Percentiles rank a stretch among this genome's conserved stretches.
Evolutionary conservation across 2,329 filamentous ascomycete genomes (phyloP).

Genomic region (Cordyceps tenuipes): DNA sequence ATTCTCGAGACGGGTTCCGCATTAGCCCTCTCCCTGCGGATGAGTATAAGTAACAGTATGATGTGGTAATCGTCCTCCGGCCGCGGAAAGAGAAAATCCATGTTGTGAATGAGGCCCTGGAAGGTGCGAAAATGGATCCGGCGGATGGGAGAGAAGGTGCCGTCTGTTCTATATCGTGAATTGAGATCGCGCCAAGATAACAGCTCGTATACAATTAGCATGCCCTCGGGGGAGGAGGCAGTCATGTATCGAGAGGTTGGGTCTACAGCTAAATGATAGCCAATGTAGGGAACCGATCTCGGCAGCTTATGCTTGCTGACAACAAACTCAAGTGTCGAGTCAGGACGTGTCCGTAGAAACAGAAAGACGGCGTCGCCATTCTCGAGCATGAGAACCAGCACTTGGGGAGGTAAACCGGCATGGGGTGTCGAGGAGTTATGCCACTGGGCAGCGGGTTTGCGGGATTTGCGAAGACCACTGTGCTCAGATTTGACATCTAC

Average conservation of each 20-base stretch:
- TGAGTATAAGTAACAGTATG: constrained; percentile 62
- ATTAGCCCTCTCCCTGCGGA: constrained; percentile 30
- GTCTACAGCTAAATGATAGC: constrained; percentile 66
- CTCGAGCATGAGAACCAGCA: constrained; percentile 69
- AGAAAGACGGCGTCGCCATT: constrained; percentile 69
- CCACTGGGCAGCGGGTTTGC: constrained; percentile 18
- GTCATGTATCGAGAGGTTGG: constrained; percentile 62
- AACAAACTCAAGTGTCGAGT: constrained; percentile 50
- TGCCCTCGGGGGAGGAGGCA: constrained; percentile 59
- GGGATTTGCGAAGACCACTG: constrained; percentile 27
- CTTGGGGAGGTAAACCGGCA: constrained; percentile 55
- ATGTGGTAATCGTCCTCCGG: constrained; percentile 59
- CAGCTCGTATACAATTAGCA: constrained; percentile 65
- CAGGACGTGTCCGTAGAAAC: constrained; percentile 44
- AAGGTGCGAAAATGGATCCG: constrained; percentile 36
- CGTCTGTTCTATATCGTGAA: constrained; percentile 36
- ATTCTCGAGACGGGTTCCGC: constrained; percentile 35
- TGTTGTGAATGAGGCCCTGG: constrained; percentile 69
- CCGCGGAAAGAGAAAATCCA: constrained; percentile 75
- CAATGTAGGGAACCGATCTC: constrained; percentile 49
- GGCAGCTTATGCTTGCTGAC: constrained; percentile 51
- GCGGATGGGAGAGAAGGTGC: constrained; percentile 52
- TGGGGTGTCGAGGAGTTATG: not conserved
- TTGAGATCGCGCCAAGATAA: constrained; percentile 46
- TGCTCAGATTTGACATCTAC: constrained; percentile 31